These are phyloP conservation scores for Colletotrichum sp. DNA, from an alignment of 2,329 filamentous ascomycete genomes.

Conservation along the genomic window DNA sequence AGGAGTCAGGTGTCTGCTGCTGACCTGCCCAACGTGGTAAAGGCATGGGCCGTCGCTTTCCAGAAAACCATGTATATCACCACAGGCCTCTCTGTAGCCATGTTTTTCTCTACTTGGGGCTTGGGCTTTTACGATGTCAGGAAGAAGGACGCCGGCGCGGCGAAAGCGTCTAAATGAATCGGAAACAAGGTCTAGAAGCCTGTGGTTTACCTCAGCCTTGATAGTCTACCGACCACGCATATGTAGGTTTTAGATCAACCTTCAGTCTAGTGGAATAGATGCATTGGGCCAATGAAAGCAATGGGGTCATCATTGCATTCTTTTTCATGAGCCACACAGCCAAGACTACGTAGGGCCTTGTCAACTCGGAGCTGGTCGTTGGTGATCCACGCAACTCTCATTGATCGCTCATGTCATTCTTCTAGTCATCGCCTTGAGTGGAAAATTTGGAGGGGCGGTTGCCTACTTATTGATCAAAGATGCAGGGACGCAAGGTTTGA, in stretches of 20 bases:
- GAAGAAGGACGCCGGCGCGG: constrained; percentile 29
- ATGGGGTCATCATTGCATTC: too few relatives aligned
- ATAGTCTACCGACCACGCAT: background rate
- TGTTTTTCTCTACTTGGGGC: constrained; percentile 43
- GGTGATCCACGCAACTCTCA: too few relatives aligned
- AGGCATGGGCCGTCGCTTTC: constrained; percentile 43
- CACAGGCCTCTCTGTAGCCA: constrained; percentile 30
- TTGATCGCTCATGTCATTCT: too few relatives aligned
- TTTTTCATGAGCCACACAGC: too few relatives aligned
- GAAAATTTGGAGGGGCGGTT: too few relatives aligned
- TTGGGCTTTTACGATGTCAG: constrained; percentile 52
- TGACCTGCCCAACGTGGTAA: constrained; percentile 38
- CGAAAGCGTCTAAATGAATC: background rate
- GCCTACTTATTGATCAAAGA: too few relatives aligned
- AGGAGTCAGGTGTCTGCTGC: constrained; percentile 31
- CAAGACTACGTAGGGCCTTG: too few relatives aligned
- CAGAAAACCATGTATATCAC: constrained; percentile 31
- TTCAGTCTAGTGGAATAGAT: background rate
- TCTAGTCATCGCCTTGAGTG: too few relatives aligned
- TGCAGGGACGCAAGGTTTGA: too few relatives aligned
- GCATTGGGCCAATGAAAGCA: fast-evolving
- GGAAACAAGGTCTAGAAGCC: background rate
- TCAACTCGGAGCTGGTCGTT: too few relatives aligned
- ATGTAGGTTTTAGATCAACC: background rate
- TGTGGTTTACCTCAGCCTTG: background rate